Base-by-base conservation (phyloP, 2,329 filamentous ascomycete species). In the Juglanconis juglandina region DNA sequence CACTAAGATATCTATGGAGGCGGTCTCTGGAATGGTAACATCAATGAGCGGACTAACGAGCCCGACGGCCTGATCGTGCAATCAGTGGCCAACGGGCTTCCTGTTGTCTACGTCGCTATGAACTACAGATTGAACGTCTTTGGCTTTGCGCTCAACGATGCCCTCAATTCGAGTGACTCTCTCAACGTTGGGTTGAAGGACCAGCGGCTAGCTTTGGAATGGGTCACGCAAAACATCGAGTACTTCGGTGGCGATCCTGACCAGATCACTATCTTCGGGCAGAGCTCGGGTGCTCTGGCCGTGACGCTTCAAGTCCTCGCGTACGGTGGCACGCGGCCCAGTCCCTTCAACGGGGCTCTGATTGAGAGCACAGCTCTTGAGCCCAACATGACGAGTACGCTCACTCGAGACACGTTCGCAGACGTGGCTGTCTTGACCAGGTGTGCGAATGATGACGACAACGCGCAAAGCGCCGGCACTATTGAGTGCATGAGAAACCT, bases 201-300 rank as follows among this genome's bases (percentile, higher is more conserved):
- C 56, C 75, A 78, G 63, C 66, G 73, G 5, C 57, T 75, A 8
- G 76, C 72, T 1, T 65, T 77, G 1, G 64, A 71, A 41, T 78
- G 76, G 76, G 68, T 78, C 56, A 75, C 74, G 60, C 73, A 72
- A 60, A 78, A 73, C 62, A 76, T 77, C 53, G 67, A 63, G 7
- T 65, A 67, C 6, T 77, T 77, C 52, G 73, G 74, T 6, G 75
- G 74, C n/a, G 71, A 77, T 58, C 70, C 71, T n/a, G 51, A 59
- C 1, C 70, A 74, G 49, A 74, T 78, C 10, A 79, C 74, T 4
- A 67, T 79, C 44, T 79, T 73, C 69, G 79, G 76, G 14, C 75
- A 81, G 66, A 55, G 53, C 53, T 55, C 53, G 3, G 53, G 53
- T 10, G 53, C 37, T 6, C 53, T 55, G 32, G 34, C 39, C 10